phyloP scores from a whole-genome alignment of 2,329 filamentous ascomycete genomes.

The Lojkania enalia region DNA sequence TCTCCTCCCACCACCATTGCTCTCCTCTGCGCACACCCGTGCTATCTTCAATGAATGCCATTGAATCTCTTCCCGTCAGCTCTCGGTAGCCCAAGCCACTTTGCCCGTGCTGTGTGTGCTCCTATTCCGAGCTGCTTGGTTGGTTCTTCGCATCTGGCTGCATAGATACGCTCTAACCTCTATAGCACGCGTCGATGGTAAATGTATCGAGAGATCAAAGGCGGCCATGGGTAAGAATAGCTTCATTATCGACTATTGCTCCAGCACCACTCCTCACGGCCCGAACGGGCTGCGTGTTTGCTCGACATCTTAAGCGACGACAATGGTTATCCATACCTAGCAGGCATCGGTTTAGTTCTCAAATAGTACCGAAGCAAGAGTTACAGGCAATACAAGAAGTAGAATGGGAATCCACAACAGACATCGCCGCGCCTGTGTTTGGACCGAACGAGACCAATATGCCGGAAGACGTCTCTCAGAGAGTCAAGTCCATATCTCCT shows the following conservation, averaged over 20 bases:
- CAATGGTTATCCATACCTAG: too few species aligned
- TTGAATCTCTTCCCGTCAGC: conserved; percentile 32
- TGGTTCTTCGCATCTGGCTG: conserved; percentile 6
- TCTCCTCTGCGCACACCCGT: not conserved
- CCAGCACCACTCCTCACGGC: too few species aligned
- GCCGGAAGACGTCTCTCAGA: not conserved
- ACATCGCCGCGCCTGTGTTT: not conserved
- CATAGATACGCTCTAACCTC: conserved; percentile 1
- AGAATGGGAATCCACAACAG: not conserved
- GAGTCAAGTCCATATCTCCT: not conserved
- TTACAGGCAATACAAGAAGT: too few species aligned
- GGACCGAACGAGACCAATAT: not conserved
- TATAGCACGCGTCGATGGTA: too few species aligned
- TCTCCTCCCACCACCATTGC: not conserved
- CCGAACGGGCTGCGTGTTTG: too few species aligned
- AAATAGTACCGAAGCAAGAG: too few species aligned
- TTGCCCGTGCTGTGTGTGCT: conserved; percentile 18
- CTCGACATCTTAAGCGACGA: too few species aligned
- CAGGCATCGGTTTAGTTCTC: too few species aligned
- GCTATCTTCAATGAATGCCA: conserved; percentile 44
- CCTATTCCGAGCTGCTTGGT: conserved; percentile 18
- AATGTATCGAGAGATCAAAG: too few species aligned
- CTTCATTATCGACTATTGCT: too few species aligned
- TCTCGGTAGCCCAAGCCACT: conserved; percentile 37
- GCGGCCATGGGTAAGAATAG: too few species aligned